Conservation (phyloP, 371 early-diverging fungal species). For the Dinochytrium kinnereticum region DNA sequence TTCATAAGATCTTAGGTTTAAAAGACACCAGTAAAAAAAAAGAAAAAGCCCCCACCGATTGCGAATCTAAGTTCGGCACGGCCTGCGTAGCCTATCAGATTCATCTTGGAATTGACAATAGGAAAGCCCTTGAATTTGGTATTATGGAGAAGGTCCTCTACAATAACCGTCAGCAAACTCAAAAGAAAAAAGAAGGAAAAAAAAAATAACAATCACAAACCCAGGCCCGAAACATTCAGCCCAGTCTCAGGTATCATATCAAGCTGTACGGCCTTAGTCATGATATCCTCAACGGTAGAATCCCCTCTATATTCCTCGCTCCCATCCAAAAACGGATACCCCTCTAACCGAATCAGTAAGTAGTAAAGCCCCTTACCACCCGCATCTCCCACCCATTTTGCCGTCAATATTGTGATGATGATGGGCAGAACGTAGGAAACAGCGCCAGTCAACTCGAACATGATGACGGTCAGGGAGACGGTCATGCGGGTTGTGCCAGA, state of each 20-base stretch:
- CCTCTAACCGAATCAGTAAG: conserved; percentile 79
- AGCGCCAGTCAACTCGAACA: conserved; percentile 95
- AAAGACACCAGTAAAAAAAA: background rate
- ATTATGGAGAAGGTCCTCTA: conserved; percentile 38
- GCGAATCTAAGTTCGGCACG: conserved; percentile 84
- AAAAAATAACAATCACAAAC: background rate
- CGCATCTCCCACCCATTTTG: conserved; percentile 91
- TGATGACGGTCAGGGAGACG: conserved; percentile 92
- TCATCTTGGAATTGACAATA: conserved; percentile 71
- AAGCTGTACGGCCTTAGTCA: conserved; percentile 71
- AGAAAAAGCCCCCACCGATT: conserved; percentile 27
- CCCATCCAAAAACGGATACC: conserved; percentile 87
- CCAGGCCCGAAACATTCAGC: conserved; percentile 64
- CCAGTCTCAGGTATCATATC: conserved; percentile 63
- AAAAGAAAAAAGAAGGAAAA: background rate
- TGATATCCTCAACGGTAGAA: conserved; percentile 66
- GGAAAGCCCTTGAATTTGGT: conserved; percentile 82
- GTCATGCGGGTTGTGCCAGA: conserved; percentile 95
- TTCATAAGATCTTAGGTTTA: background rate
- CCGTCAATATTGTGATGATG: conserved; percentile 90
- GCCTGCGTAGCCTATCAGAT: conserved; percentile 83
- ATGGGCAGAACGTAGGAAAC: conserved; percentile 90
- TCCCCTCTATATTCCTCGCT: conserved; percentile 75
- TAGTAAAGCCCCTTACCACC: conserved; percentile 86
- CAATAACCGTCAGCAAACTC: background rate